phyloP scores from a whole-genome alignment of 495 filamentous ascomycete species.

The Penicillium pancosmium region DNA sequence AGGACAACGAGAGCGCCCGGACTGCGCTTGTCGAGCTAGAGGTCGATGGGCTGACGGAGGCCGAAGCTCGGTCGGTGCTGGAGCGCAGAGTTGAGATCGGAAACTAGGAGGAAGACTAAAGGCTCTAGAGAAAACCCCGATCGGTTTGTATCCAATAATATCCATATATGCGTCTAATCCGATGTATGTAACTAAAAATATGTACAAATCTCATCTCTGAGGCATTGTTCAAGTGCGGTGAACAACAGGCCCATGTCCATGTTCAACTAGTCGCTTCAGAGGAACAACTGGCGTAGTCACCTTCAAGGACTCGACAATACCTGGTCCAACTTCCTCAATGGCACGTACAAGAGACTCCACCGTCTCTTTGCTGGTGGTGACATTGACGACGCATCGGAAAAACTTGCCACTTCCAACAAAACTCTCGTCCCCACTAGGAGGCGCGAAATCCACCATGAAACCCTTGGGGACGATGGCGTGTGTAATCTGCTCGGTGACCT shows the following conservation, averaged over 20 bases:
- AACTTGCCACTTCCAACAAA: slow-evolving; percentile 69
- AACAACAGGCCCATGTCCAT: slow-evolving; percentile 42
- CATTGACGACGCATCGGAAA: slow-evolving; percentile 87
- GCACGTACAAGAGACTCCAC: slow-evolving; percentile 76
- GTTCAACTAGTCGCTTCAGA: slow-evolving; percentile 32
- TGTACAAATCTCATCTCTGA: slow-evolving; percentile 6
- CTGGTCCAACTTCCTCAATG: slow-evolving; percentile 66
- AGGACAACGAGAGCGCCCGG: slow-evolving; percentile 77
- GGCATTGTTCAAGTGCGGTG: slow-evolving; percentile 22
- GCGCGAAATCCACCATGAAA: slow-evolving; percentile 95
- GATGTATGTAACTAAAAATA: background rate
- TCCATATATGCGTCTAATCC: background rate
- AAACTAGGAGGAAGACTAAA: slow-evolving; percentile 21
- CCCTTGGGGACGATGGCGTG: slow-evolving; percentile 67
- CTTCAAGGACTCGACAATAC: slow-evolving; percentile 43
- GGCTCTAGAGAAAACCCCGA: background rate
- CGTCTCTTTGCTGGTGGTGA: slow-evolving; percentile 68
- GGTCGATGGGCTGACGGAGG: slow-evolving; percentile 63
- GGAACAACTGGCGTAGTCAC: slow-evolving; percentile 10
- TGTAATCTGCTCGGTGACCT: slow-evolving; percentile 69
- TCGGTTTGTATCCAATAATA: background rate
- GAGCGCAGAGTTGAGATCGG: slow-evolving; percentile 74
- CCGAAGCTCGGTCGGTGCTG: slow-evolving; percentile 76
- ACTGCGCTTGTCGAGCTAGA: slow-evolving; percentile 70
- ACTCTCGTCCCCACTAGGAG: slow-evolving; percentile 56